phyloP scores from a whole-genome alignment of 2,329 filamentous ascomycete genomes.

The Aureobasidium lini region DNA sequence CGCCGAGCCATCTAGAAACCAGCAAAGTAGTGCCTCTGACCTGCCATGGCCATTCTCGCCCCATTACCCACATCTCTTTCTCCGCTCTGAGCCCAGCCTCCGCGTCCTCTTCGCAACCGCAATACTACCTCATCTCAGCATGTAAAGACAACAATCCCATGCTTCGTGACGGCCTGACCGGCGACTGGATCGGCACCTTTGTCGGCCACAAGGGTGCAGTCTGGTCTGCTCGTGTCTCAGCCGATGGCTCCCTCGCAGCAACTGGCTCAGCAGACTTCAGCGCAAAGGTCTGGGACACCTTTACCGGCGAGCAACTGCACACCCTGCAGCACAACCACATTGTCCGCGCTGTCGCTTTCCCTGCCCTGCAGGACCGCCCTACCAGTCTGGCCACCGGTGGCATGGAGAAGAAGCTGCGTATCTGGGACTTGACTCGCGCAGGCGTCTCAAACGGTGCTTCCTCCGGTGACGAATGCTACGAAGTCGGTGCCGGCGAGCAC shows the following conservation, averaged over 20 bases:
- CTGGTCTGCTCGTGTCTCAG: conserved; percentile 88
- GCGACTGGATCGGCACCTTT: conserved; percentile 97
- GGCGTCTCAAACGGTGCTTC: conserved; percentile 32
- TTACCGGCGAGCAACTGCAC: conserved; percentile 80
- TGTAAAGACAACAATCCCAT: conserved; percentile 87
- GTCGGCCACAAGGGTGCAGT: conserved; percentile 97
- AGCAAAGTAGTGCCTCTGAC: conserved; percentile 74
- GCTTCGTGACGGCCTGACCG: conserved; percentile 91
- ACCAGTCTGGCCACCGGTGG: conserved; percentile 83
- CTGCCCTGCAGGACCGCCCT: conserved; percentile 55
- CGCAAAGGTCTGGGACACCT: conserved; percentile 95
- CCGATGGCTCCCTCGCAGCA: conserved; percentile 79
- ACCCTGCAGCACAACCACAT: conserved; percentile 91
- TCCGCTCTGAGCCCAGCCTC: conserved; percentile 57
- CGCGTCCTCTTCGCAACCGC: conserved; percentile 27
- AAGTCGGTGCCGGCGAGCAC: conserved; percentile 81
- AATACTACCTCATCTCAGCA: conserved; percentile 87
- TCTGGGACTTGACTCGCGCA: conserved; percentile 74
- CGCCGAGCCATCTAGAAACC: conserved; percentile 22
- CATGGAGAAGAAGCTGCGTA: conserved; percentile 90
- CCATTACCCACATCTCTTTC: conserved; percentile 86
- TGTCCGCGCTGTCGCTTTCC: conserved; percentile 84
- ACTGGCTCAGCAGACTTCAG: conserved; percentile 89
- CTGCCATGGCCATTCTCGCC: conserved; percentile 88
- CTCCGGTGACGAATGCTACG: conserved; percentile 45